Evolutionary conservation across 768 basidiomycete genomes (phyloP).

Genomic region (Phylloporus sp.): DNA sequence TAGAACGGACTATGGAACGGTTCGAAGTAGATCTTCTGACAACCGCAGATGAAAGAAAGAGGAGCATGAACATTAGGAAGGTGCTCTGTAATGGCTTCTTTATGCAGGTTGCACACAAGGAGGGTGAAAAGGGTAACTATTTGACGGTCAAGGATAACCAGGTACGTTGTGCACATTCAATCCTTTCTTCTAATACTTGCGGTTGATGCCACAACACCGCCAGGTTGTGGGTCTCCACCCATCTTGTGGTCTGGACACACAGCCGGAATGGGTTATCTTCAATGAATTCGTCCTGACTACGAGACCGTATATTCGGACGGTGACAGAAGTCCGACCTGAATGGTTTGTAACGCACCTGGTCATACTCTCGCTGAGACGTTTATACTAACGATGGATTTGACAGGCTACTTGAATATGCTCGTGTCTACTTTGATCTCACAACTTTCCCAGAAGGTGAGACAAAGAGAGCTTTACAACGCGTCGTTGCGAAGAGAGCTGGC

Average conservation of each 20-base stretch:
- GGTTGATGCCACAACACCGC: neutral
- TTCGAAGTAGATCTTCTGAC: conserved; percentile 77
- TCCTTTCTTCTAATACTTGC: neutral
- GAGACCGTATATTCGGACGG: conserved; percentile 83
- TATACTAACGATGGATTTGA: neutral
- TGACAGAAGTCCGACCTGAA: conserved; percentile 80
- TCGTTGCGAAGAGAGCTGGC: conserved; percentile 49
- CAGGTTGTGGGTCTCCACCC: conserved; percentile 51
- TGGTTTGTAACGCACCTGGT: conserved; percentile 53
- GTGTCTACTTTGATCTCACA: conserved; percentile 58
- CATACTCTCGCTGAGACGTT: neutral
- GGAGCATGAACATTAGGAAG: conserved; percentile 72
- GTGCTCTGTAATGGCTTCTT: conserved; percentile 92
- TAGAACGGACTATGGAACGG: conserved; percentile 88
- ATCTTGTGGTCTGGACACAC: conserved; percentile 80
- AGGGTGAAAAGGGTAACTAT: conserved; percentile 86
- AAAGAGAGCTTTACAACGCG: conserved; percentile 55
- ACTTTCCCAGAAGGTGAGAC: conserved; percentile 68
- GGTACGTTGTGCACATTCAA: conserved; percentile 35
- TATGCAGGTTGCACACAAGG: conserved; percentile 97
- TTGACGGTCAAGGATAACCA: conserved; percentile 95
- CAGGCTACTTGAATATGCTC: conserved; percentile 63
- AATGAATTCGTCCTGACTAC: conserved; percentile 96
- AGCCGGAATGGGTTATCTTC: conserved; percentile 90
- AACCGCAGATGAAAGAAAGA: conserved; percentile 62